Evolutionary conservation across 2,329 filamentous ascomycete genomes (phyloP), one percentile per base, ranked within the genome.

Genomic region (Rhynchosporium agropyri): DNA sequence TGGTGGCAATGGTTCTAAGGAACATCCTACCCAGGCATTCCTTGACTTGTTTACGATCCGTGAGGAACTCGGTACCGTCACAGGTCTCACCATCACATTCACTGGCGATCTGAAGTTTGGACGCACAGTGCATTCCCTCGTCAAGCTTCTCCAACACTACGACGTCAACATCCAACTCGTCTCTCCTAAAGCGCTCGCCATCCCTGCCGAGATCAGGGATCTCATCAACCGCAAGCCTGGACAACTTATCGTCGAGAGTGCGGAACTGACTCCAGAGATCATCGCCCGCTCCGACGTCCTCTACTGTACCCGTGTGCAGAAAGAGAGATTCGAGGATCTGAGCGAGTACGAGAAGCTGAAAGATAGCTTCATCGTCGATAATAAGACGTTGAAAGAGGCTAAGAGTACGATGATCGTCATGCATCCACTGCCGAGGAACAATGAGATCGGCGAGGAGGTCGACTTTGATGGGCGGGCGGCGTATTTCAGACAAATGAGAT

Each of bases 21-120:
- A 99, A 80, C 95, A 99, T 79, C 95, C 95, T 0, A 99, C 95
- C 0, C 95, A 99, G 79, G 95, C 95, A 0, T 95, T 99, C 84
- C 82, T 99, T 28, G 95, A 99, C 74, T 88, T 99, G 63, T 99
- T 97, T 82, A 98, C 95, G 60, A 99, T 99, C 74, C 91, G 95
- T 70, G 95, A 99, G 78, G 95, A 99, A 78, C 84, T 98, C 8
- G 95, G 95, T 67, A 97, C 93, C 0, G 94, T 98, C 62, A 93
- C 94, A 74, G 94, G 94, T 58, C 82, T 99, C 67, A 98, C 92
- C 50, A 96, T 99, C 74, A 99, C 95, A 57, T 99, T 99, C 77
- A 84, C 92, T 50, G 95, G 95, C 72, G 95, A 99, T 74, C 87
- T 99, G 63, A 87, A 90, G 68, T 96, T 97, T 76, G 95, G 95